Evolutionary conservation across 495 filamentous ascomycete species (phyloP).

Genomic region (Bombardia bombarda): DNA sequence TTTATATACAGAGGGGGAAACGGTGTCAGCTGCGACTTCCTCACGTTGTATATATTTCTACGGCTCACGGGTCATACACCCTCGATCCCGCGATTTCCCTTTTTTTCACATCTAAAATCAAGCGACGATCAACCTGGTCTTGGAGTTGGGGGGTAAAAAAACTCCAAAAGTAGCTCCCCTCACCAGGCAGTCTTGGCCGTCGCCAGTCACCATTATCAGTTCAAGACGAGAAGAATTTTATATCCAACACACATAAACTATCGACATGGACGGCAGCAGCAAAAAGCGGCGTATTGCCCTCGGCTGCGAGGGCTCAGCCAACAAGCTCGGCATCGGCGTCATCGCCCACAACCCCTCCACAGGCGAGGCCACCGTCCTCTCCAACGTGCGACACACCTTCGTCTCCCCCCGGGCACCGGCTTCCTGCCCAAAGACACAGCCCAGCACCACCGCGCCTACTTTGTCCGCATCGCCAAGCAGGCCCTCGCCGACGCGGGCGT

Average conservation of each 20-base stretch:
- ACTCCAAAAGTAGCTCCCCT: no score
- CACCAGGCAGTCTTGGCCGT: no score
- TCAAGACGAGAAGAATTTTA: not conserved
- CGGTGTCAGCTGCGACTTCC: no score
- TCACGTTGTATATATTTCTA: no score
- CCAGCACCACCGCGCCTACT: slow-evolving; percentile 78
- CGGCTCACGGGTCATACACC: no score
- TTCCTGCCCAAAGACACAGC: slow-evolving; percentile 97
- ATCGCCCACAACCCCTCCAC: slow-evolving; percentile 63
- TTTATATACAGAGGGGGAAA: no score
- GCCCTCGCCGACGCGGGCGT: slow-evolving; percentile 65
- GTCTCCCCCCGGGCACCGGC: slow-evolving; percentile 80
- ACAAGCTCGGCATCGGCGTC: slow-evolving; percentile 92
- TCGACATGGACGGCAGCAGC: not conserved
- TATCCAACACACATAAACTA: not conserved
- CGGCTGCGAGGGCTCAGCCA: slow-evolving; percentile 94
- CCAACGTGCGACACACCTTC: slow-evolving; percentile 93
- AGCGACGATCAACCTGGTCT: no score
- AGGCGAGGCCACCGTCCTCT: slow-evolving; percentile 64
- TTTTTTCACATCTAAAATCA: no score
- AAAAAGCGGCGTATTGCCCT: slow-evolving; percentile 55
- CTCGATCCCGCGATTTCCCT: no score
- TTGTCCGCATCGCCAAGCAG: slow-evolving; percentile 68
- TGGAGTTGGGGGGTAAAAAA: no score
- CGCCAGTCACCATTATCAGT: not conserved